Conservation (phyloP, 1,284 basidiomycete species). For the Inonotus hispidus region DNA sequence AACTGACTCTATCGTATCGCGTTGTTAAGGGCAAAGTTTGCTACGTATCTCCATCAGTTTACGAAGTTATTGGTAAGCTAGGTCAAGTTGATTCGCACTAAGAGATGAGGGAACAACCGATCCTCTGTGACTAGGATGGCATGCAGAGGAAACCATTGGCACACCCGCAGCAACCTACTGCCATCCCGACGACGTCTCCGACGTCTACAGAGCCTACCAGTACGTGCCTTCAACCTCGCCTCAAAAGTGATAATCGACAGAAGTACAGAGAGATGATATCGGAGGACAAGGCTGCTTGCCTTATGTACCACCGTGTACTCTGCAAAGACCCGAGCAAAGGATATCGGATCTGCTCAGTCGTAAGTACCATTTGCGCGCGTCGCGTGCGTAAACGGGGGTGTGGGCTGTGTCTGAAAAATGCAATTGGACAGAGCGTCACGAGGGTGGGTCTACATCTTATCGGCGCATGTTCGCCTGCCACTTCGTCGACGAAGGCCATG, state of each 20-base stretch:
- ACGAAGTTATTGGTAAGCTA: conserved; percentile 56
- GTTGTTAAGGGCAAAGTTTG: conserved; percentile 1
- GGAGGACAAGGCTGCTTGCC: conserved; percentile 68
- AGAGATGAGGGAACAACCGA: background rate
- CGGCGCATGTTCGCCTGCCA: conserved; percentile 68
- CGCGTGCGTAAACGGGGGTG: too few species aligned
- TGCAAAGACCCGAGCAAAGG: conserved; percentile 71
- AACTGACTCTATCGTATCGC: background rate
- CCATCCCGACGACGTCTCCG: conserved; percentile 68
- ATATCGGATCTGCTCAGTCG: conserved; percentile 65
- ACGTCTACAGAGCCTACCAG: conserved; percentile 62
- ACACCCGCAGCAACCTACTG: conserved; percentile 62
- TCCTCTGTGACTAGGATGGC: conserved; percentile 45
- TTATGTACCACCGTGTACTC: conserved; percentile 67
- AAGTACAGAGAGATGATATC: conserved; percentile 56
- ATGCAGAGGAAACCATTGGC: conserved; percentile 62
- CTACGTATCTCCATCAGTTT: conserved; percentile 54
- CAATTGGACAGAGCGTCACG: conserved; percentile 3
- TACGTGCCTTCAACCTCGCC: conserved; percentile 27
- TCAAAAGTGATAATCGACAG: conserved; percentile 1
- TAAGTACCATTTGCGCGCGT: conserved; percentile 36
- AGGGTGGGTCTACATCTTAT: conserved; percentile 66
- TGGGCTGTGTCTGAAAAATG: too few species aligned
- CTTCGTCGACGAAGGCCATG: conserved; percentile 62
- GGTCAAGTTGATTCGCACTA: conserved; percentile 13